Conservation (phyloP, 2,329 filamentous ascomycete species). For the Sporothrix luriei region DNA sequence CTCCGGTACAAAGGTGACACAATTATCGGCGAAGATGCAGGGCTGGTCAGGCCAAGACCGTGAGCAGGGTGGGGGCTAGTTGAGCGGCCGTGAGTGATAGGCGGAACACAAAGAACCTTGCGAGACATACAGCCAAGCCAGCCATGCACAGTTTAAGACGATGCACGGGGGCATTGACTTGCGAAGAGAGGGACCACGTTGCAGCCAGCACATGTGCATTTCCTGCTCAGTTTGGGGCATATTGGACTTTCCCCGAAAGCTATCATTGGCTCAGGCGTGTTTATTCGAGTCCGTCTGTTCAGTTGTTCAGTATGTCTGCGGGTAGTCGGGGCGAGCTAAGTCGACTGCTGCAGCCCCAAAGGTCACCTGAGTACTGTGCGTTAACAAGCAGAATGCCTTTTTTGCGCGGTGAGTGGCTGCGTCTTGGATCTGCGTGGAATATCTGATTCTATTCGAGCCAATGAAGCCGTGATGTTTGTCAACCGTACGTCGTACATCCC, state of each 20-base stretch:
- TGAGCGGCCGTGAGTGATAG: not conserved
- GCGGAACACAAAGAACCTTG: not conserved
- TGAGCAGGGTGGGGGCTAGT: not conserved
- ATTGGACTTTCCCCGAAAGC: not conserved
- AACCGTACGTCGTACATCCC: no score
- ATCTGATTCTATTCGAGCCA: no score
- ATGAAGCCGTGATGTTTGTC: not conserved
- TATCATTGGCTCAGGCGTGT: not conserved
- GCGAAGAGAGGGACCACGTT: constrained; percentile 23
- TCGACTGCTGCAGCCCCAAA: not conserved
- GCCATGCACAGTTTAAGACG: constrained; percentile 15
- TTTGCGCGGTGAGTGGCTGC: constrained; percentile 1
- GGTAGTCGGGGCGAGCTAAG: constrained; percentile 9
- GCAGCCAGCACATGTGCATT: constrained; percentile 5
- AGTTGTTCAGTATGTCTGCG: not conserved
- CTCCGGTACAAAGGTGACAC: not conserved
- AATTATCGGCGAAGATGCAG: not conserved
- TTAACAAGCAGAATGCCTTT: not conserved
- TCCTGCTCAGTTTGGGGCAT: constrained; percentile 1
- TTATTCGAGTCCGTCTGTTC: not conserved
- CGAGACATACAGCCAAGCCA: constrained; percentile 16
- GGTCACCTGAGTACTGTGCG: constrained; percentile 27
- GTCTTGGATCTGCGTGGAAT: not conserved
- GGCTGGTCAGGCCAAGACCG: constrained; percentile 13
- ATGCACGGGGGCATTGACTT: constrained; percentile 10